Conservation (phyloP, 331 rosid genomes). For the Phaseolus coccineus region DNA sequence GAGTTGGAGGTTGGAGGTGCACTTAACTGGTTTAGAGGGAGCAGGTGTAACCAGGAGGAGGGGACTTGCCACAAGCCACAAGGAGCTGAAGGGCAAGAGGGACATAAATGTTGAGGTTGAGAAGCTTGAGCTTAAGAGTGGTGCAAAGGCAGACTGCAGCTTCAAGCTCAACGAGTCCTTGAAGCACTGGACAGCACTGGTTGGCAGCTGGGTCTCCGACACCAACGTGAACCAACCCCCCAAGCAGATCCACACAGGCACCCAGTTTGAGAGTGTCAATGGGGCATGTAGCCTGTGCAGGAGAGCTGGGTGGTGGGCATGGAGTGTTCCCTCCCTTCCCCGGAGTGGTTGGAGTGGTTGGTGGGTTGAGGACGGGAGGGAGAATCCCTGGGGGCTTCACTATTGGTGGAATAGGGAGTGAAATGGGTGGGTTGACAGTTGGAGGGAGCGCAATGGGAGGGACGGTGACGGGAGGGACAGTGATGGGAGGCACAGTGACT, state of each 20-base stretch:
- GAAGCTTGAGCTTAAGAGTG: constrained; percentile 72
- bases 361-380: constrained; percentile 52
- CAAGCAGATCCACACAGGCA: constrained; percentile 67
- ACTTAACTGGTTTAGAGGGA: constrained; percentile 59
- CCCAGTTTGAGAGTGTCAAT: constrained; percentile 67
- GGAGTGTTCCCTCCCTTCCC: constrained; percentile 2
- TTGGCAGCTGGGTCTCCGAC: constrained; percentile 62
- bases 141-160: constrained; percentile 79
- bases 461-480: constrained; percentile 43
- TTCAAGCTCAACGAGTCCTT: constrained; percentile 65
- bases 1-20: not conserved
- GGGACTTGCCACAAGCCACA: constrained; percentile 70
- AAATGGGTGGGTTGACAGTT: constrained; percentile 37
- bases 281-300: constrained; percentile 56
- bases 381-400: constrained; percentile 43
- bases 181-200: constrained; percentile 63
- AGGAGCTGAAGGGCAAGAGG: constrained; percentile 80
- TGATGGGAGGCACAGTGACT: constrained; percentile 40
- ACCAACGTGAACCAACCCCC: constrained; percentile 66
- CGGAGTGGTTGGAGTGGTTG: constrained; percentile 25
- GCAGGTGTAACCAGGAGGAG: constrained; percentile 85
- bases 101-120: constrained; percentile 63
- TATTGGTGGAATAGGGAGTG: constrained; percentile 33
- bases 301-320: constrained; percentile 47
- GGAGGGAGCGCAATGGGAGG: constrained; percentile 57